These are phyloP conservation scores for Phytopythium cucurbitacearum DNA, from an alignment of 352 stramenopile genomes.

Conservation along the genomic window DNA sequence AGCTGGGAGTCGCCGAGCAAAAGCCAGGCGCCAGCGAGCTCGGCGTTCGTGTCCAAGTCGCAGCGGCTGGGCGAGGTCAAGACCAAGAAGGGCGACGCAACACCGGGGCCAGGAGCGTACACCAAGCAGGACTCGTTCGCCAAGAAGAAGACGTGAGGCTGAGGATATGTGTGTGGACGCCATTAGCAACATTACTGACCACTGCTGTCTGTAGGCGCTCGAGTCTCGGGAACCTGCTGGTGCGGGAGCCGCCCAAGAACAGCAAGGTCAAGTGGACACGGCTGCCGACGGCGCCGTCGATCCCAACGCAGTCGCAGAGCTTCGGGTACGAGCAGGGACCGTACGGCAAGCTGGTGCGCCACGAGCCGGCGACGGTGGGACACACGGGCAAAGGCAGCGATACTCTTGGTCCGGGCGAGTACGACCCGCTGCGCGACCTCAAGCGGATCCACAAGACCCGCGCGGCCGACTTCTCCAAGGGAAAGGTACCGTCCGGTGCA, in stretches of 20 bases:
- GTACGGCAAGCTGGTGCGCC: slow-evolving; percentile 67
- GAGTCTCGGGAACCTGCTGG: slow-evolving; percentile 22
- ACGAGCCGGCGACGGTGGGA: slow-evolving; percentile 50
- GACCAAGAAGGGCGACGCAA: slow-evolving; percentile 23
- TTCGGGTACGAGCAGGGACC: slow-evolving; percentile 75
- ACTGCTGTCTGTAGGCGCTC: slow-evolving; percentile 10
- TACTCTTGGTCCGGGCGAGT: slow-evolving; percentile 64
- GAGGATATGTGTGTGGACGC: not conserved
- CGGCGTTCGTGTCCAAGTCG: slow-evolving; percentile 47
- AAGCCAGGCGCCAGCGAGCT: slow-evolving; percentile 36
- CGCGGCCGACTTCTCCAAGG: slow-evolving; percentile 69
- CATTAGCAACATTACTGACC: not conserved
- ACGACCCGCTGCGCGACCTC: slow-evolving; percentile 60
- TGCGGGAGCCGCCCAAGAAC: slow-evolving; percentile 23
- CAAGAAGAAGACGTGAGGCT: slow-evolving; percentile 38
- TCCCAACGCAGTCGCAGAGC: slow-evolving; percentile 65
- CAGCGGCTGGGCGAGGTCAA: slow-evolving; percentile 29
- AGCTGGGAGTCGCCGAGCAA: slow-evolving; percentile 55
- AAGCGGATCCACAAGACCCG: slow-evolving; percentile 64
- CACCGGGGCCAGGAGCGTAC: slow-evolving; percentile 60
- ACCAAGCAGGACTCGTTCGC: slow-evolving; percentile 44
- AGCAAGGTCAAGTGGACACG: slow-evolving; percentile 65
- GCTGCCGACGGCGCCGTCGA: slow-evolving; percentile 67
- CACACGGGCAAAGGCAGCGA: slow-evolving; percentile 54
- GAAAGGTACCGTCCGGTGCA: slow-evolving; percentile 23